phyloP scores from a whole-genome alignment of 768 basidiomycete species.

The Antrodiella citrinella region DNA sequence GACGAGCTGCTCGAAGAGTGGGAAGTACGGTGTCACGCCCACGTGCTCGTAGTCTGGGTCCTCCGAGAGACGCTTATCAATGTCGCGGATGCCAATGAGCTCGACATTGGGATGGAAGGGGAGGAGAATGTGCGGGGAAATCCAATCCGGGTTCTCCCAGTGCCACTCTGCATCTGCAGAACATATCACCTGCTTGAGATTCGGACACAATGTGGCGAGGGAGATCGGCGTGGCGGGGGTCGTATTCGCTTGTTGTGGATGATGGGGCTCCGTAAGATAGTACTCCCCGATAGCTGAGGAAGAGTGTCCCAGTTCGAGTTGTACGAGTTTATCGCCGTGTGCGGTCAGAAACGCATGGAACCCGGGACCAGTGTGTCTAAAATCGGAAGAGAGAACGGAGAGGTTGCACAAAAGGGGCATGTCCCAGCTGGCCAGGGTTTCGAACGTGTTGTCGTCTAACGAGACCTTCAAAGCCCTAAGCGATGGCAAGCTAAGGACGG shows the following conservation, averaged over 20 bases:
- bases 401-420: slow-evolving; percentile 58
- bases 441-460: slow-evolving; percentile 64
- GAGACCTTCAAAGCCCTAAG: slow-evolving; percentile 64
- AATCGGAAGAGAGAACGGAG: slow-evolving; percentile 64
- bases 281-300: slow-evolving; percentile 60
- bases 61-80: slow-evolving; percentile 52
- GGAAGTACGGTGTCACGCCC: slow-evolving; percentile 48
- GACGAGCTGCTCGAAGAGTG: slow-evolving; percentile 56
- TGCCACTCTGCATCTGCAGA: slow-evolving; percentile 77
- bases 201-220: slow-evolving; percentile 64
- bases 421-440: slow-evolving; percentile 55
- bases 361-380: slow-evolving; percentile 57
- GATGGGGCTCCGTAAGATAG: slow-evolving; percentile 41
- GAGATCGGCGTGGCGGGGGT: slow-evolving; percentile 28
- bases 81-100: slow-evolving; percentile 66
- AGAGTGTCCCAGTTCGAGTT: slow-evolving; percentile 69
- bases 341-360: slow-evolving; percentile 59
- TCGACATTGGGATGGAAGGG: slow-evolving; percentile 53
- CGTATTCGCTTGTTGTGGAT: slow-evolving; percentile 11
- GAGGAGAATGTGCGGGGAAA: slow-evolving; percentile 66
- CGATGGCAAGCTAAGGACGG: slow-evolving; percentile 44
- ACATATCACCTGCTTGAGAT: slow-evolving; percentile 62
- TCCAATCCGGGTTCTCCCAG: slow-evolving; percentile 75
- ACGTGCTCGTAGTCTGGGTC: slow-evolving; percentile 20
- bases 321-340: slow-evolving; percentile 52